Base-by-base conservation (phyloP, 1,284 basidiomycete genomes). In the Boletellus deceptivus region DNA sequence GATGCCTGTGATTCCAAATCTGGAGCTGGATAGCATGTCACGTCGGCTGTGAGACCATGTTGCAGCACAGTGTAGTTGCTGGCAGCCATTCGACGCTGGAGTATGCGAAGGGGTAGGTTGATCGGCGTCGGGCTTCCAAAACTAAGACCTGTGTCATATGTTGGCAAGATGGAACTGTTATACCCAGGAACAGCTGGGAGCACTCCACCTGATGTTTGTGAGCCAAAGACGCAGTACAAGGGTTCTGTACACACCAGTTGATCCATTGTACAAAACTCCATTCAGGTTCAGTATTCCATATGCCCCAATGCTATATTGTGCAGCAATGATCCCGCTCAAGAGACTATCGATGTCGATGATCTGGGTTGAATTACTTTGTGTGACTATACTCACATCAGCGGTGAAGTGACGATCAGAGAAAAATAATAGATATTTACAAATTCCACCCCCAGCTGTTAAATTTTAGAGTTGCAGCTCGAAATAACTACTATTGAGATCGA, bases 31-130 rank as follows among this genome's bases (percentile, higher is more conserved):
- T 25, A 13, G 20, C 54, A 55, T 10, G 18, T 41, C 35, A 55
- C 41, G 4, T 55, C 24, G 9, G 54, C 54, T 14, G 53, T 55
- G 5, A 55, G 37, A 16, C 54, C 54, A 14, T 55, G 54, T 20
- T 55, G 54, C 17, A 5, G 27, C 6, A 55, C n/a, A 2, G 53
- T 35, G n/a, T 35, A 55, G 29, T 48, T 55, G 14, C 16, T 46
- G 0, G 37, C 11, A 31, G 2, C 10, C n/a, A n/a, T n/a, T n/a
- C n/a, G n/a, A n/a, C n/a, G n/a, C 14, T 16, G 22, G 16, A 20
- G 45, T 3, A 38, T 6, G 11, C 6, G n/a, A 37, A 39, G 11
- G 18, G 8, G 11, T 1, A 48, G 9, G 16, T 35, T 35, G 6
- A 31, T n/a, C 17, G 22, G 46, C 22, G 41, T 8, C n/a, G 13